Percentiles rank a stretch among this genome's conserved stretches.
Evolutionary conservation across 2,329 filamentous ascomycete species (phyloP).

Genomic region (Hymenoscyphus occultus): DNA sequence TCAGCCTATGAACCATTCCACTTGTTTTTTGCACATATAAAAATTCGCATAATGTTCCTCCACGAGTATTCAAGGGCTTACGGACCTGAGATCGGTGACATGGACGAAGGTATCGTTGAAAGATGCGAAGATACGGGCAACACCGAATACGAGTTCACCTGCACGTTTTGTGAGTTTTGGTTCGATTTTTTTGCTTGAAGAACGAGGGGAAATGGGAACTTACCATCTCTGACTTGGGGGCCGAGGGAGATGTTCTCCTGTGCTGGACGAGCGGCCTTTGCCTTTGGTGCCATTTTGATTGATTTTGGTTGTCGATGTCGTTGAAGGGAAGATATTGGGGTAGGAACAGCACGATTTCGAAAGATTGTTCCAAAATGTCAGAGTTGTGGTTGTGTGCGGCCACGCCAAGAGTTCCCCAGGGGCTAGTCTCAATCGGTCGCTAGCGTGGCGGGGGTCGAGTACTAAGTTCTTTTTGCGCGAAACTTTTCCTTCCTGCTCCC

Average conservation of each 20-base stretch:
- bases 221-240: constrained; percentile 94
- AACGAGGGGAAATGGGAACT: constrained; percentile 34
- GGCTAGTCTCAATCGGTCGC: neutral
- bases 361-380: neutral
- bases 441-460: constrained; percentile 8
- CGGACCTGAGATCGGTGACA: constrained; percentile 96
- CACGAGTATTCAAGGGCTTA: constrained; percentile 35
- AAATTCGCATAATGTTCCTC: constrained; percentile 10
- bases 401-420: neutral
- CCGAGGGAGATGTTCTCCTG: constrained; percentile 99
- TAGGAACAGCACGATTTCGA: neutral
- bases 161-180: constrained; percentile 21
- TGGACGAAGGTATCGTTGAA: constrained; percentile 78
- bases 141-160: constrained; percentile 77
- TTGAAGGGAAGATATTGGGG: constrained; percentile 8
- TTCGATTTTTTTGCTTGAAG: neutral
- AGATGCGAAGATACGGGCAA: constrained; percentile 76
- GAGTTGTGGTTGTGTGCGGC: neutral
- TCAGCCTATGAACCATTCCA: constrained; percentile 54
- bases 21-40: constrained; percentile 8
- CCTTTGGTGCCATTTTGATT: constrained; percentile 85
- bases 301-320: constrained; percentile 34
- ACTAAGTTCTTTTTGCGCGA: neutral
- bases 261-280: constrained; percentile 72
- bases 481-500: neutral